These are phyloP conservation scores for Coemansia sp. DNA, from an alignment of 192 early-diverging fungal species.

Conservation along the genomic window DNA sequence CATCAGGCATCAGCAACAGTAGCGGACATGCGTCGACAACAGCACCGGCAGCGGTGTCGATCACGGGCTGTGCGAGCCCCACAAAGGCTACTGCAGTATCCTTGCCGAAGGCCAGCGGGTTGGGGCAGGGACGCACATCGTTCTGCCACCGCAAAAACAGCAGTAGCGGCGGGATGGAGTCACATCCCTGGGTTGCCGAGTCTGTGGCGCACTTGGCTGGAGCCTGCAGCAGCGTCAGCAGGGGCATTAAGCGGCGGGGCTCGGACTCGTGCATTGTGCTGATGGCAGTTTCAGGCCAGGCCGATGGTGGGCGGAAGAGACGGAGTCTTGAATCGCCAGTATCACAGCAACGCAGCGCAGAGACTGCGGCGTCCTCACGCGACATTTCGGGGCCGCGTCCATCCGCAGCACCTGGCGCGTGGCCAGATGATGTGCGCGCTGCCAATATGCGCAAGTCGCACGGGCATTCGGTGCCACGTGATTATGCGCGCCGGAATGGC, in stretches of 20 bases:
- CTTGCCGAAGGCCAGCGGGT: neutral
- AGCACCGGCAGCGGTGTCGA: slow-evolving; percentile 3
- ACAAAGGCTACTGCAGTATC: neutral
- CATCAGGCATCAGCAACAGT: slow-evolving; percentile 1
- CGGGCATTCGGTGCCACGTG: slow-evolving; percentile 10
- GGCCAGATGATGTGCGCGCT: slow-evolving; percentile 1
- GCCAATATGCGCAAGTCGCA: slow-evolving; percentile 26
- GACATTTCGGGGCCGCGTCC: slow-evolving; percentile 1
- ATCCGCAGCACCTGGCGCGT: slow-evolving; percentile 6
- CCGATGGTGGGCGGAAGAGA: slow-evolving; percentile 10
- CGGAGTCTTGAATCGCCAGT: slow-evolving; percentile 16
- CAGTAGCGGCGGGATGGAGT: neutral
- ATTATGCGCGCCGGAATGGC: slow-evolving; percentile 7
- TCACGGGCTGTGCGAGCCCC: neutral
- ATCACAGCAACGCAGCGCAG: neutral
- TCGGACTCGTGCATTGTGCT: slow-evolving; percentile 45
- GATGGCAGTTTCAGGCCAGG: slow-evolving; percentile 19
- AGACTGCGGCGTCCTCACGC: slow-evolving; percentile 4
- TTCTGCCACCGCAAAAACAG: slow-evolving; percentile 4
- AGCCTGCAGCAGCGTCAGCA: neutral
- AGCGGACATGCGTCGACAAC: slow-evolving; percentile 11
- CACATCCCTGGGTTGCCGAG: neutral
- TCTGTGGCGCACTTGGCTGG: slow-evolving; percentile 7
- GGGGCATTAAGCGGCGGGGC: slow-evolving; percentile 49
- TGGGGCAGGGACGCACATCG: neutral